A percentile compares a stretch with the other conserved stretches of the same genome.
These are phyloP conservation scores for Sordariomycetes sp. DNA, from an alignment of 2,329 filamentous ascomycete species.

Conservation along the genomic window DNA sequence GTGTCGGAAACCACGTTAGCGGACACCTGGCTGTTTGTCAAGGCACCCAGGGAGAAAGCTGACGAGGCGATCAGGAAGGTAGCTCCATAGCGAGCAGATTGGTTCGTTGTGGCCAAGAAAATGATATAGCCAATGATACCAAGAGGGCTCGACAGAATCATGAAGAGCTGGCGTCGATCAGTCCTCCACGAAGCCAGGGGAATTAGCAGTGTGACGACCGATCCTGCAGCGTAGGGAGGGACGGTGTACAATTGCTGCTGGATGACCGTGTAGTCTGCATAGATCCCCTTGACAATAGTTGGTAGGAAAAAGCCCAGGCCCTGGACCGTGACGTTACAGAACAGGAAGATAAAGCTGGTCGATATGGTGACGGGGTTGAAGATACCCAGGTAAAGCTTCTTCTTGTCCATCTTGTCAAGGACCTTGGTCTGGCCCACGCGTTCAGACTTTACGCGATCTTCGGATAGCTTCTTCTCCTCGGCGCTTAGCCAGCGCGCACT, in stretches of 20 bases:
- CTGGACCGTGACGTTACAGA: slow-evolving; percentile 62
- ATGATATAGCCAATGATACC: slow-evolving; percentile 62
- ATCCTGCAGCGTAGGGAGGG: slow-evolving; percentile 58
- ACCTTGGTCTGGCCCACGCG: slow-evolving; percentile 52
- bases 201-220: slow-evolving; percentile 50
- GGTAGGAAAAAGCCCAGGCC: slow-evolving; percentile 61
- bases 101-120: slow-evolving; percentile 46
- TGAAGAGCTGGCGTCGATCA: slow-evolving; percentile 49
- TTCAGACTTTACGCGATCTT: slow-evolving; percentile 58
- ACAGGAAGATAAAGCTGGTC: slow-evolving; percentile 48
- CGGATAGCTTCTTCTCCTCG: slow-evolving; percentile 43
- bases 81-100: slow-evolving; percentile 52
- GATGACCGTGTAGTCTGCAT: slow-evolving; percentile 45
- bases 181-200: slow-evolving; percentile 49
- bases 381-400: slow-evolving; percentile 52
- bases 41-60: slow-evolving; percentile 51
- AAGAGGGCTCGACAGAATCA: slow-evolving; percentile 46
- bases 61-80: slow-evolving; percentile 57
- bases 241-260: slow-evolving; percentile 60
- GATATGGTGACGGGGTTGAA: slow-evolving; percentile 43
- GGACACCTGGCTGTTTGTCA: slow-evolving; percentile 56
- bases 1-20: slow-evolving; percentile 63
- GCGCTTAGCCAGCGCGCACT: slow-evolving; percentile 51
- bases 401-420: slow-evolving; percentile 50
- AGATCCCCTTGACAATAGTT: slow-evolving; percentile 60